These are phyloP conservation scores for Solanum aculeatissimum DNA, from an alignment of 305 asterid genomes.

Conservation along the genomic window DNA sequence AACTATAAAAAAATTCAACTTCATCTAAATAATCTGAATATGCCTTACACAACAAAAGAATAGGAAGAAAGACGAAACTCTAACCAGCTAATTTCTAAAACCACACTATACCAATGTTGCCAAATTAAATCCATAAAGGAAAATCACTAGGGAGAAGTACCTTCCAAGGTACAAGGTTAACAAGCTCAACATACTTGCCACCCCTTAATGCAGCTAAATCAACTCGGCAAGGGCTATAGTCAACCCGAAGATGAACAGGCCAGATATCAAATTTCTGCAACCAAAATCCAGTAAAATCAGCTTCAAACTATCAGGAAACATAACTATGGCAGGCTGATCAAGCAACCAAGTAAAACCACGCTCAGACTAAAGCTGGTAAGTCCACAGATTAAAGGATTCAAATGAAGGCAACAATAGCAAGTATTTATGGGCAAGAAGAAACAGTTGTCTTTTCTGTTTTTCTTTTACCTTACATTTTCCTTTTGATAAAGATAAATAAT, in stretches of 20 bases:
- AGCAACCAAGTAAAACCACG: not conserved
- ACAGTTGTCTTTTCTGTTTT: not conserved
- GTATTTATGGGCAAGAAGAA: not conserved
- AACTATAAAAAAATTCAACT: not conserved
- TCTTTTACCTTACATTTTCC: not conserved
- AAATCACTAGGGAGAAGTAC: slow-evolving; percentile 21
- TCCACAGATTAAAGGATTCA: not conserved
- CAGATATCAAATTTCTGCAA: slow-evolving; percentile 87
- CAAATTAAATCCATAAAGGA: not conserved
- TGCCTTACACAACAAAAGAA: not conserved
- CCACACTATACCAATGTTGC: not conserved
- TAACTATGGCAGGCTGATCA: not conserved
- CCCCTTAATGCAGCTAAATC: slow-evolving; percentile 90
- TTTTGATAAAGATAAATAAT: not conserved
- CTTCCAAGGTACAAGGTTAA: slow-evolving; percentile 97
- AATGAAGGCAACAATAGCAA: not conserved
- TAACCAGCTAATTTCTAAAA: not conserved
- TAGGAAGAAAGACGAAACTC: not conserved
- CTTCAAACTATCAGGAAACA: not conserved
- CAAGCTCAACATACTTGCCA: slow-evolving; percentile 97
- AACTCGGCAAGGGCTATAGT: slow-evolving; percentile 80
- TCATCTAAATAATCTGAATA: not conserved
- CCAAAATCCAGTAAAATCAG: slow-evolving; percentile 9
- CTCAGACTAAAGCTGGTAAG: not conserved
- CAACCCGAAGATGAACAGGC: slow-evolving; percentile 83